These are phyloP conservation scores for Vinca minor DNA, from an alignment of 257 asterid species.

Conservation along the genomic window DNA sequence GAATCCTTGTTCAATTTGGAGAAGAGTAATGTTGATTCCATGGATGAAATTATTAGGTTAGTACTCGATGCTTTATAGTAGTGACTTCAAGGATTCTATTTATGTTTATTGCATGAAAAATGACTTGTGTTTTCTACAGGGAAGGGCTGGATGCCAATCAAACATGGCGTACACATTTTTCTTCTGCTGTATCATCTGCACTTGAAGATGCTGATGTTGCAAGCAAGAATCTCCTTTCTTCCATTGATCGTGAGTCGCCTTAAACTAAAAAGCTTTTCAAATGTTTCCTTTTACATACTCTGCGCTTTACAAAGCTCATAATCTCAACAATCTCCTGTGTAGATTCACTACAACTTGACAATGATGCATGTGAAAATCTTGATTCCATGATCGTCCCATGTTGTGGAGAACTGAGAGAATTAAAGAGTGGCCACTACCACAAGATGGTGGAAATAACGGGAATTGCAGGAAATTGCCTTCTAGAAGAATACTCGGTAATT, in stretches of 20 bases:
- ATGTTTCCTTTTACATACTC: neutral
- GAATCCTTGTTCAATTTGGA: slow-evolving; percentile 64
- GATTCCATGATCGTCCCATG: slow-evolving; percentile 80
- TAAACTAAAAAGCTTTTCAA: neutral
- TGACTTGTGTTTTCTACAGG: slow-evolving; percentile 29
- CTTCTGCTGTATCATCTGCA: slow-evolving; percentile 72
- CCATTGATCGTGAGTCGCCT: slow-evolving; percentile 72
- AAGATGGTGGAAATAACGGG: slow-evolving; percentile 72
- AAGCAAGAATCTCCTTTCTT: slow-evolving; percentile 67
- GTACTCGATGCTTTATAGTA: slow-evolving; percentile 12
- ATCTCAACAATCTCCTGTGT: slow-evolving; percentile 14
- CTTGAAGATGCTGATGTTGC: slow-evolving; percentile 68
- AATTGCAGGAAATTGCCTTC: slow-evolving; percentile 80
- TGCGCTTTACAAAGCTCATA: slow-evolving; percentile 3
- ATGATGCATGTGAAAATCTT: slow-evolving; percentile 67
- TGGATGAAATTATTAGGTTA: slow-evolving; percentile 67
- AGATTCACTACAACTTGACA: slow-evolving; percentile 94
- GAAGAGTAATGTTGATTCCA: slow-evolving; percentile 62
- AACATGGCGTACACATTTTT: slow-evolving; percentile 48
- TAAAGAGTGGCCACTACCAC: slow-evolving; percentile 69
- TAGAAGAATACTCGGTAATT: slow-evolving; percentile 76
- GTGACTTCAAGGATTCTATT: neutral
- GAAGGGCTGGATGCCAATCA: slow-evolving; percentile 75
- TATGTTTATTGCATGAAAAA: neutral
- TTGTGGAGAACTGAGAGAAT: slow-evolving; percentile 68